Evolutionary conservation across 208 protist species (phyloP), one percentile per base, ranked within the genome.

Genomic region (Lotmaria passim): DNA sequence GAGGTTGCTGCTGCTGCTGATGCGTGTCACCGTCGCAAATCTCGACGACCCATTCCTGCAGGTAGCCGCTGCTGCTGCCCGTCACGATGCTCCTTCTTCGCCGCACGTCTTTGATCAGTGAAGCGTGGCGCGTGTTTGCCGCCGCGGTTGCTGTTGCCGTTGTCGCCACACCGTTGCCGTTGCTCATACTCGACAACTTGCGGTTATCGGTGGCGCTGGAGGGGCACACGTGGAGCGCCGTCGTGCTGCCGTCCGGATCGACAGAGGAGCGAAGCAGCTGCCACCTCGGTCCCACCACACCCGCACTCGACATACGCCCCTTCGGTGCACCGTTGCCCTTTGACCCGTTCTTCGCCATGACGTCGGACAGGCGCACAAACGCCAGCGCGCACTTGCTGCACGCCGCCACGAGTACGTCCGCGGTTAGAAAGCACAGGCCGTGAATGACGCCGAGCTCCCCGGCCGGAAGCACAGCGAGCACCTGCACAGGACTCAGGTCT

Each of bases 51-150:
- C 80, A 90, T 65, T 83, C 79, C 53, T 75, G 70, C 2, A 91
- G 47, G 53, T 79, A 92, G 41, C 87, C 90, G 55, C 86, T 82
- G 15, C 69, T 87, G 66, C 75, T 83, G 17, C 83, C 87, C 2
- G 79, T 78, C 14, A 90, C 48, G 7, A 93, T 52, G 26, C 74
- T 51, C 17, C 59, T n/a, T 2, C 38, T 30, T 5, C 38, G 17
- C 0, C 62, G 62, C 10, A 39, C 3, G 21, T 31, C 48, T 21
- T 21, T 51, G 28, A 39, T 11, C 7, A 41, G 30, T 1, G 66
- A 58, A 14, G 59, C 21, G 2, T 8, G 28, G 8, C 39, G 17
- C 1, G 24, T 51, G 34, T 21, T 30, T 34, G 21, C 24, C 3
- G 30, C 8, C 30, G 46, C 24, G 21, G 61, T 7, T 3, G 44